A percentile compares a stretch with the other conserved stretches of the same genome.
Evolutionary conservation across 768 basidiomycete genomes (phyloP).

Genomic region (Leucocoprinus birnbaumii): DNA sequence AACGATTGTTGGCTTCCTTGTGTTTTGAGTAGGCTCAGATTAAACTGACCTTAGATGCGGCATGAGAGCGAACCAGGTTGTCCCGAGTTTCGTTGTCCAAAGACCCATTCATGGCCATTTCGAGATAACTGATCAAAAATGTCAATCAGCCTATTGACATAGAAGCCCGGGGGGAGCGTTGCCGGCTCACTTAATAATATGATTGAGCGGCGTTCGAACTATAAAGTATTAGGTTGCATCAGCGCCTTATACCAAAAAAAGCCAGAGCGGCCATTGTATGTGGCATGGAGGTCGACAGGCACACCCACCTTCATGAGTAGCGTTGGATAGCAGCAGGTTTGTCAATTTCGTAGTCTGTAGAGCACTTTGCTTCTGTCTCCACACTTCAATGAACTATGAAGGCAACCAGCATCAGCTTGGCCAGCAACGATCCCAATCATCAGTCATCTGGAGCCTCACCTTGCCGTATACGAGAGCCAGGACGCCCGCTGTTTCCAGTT

Average conservation of each 20-base stretch:
- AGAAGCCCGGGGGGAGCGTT: background rate
- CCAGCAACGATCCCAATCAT: background rate
- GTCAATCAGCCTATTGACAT: constrained; percentile 5
- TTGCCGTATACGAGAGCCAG: constrained; percentile 78
- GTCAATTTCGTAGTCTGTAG: constrained; percentile 71
- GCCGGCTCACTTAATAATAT: constrained; percentile 70
- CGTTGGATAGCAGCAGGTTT: constrained; percentile 73
- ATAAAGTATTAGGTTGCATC: background rate
- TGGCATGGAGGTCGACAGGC: background rate
- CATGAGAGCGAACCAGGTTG: constrained; percentile 68
- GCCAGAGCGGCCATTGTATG: background rate
- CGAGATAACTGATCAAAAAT: constrained; percentile 53
- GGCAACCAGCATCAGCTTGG: background rate
- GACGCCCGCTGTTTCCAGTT: constrained; percentile 79
- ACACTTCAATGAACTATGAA: constrained; percentile 80
- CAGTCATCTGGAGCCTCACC: constrained; percentile 25
- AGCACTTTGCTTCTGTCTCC: constrained; percentile 79
- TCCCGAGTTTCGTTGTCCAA: constrained; percentile 72
- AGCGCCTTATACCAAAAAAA: background rate
- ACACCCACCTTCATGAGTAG: constrained; percentile 70
- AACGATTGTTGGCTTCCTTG: constrained; percentile 1
- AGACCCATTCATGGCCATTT: constrained; percentile 75
- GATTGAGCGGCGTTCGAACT: constrained; percentile 77
- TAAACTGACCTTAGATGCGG: constrained; percentile 61
- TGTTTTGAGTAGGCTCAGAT: background rate